Conservation (phyloP, 164 flowering plant species). For the Magnolia sinica region DNA sequence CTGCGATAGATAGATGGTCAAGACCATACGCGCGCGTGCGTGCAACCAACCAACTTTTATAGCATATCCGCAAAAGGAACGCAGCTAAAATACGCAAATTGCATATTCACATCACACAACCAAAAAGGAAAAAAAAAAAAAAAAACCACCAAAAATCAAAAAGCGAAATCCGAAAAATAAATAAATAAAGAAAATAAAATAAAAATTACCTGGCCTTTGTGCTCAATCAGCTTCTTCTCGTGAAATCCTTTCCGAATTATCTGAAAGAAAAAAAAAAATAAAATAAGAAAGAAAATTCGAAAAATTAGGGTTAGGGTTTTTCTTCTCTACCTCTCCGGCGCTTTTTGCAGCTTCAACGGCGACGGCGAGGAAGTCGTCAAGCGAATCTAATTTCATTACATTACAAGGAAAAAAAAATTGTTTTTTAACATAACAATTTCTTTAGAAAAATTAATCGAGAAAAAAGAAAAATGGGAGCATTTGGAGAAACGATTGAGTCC, state of each 20-base stretch:
- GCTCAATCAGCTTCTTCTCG: conserved; percentile 72
- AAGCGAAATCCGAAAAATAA: too few species aligned
- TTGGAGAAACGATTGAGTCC: background rate
- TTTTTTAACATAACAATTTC: too few species aligned
- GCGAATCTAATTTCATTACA: conserved; percentile 33
- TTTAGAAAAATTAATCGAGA: background rate
- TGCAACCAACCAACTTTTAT: too few species aligned
- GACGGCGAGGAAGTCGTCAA: conserved; percentile 44
- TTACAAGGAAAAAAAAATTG: background rate
- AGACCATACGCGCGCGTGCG: too few species aligned
- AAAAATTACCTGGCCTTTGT: conserved; percentile 68
- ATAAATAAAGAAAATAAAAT: background rate
- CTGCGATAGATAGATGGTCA: too few species aligned
- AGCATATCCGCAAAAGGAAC: too few species aligned
- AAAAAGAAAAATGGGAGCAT: background rate
- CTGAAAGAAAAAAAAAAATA: conserved; percentile 32
- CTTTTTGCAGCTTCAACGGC: conserved; percentile 83
- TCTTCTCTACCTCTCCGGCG: conserved; percentile 71
- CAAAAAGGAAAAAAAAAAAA: too few species aligned
- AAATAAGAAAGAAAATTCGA: background rate
- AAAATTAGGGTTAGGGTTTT: background rate
- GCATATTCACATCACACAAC: too few species aligned
- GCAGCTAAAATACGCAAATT: too few species aligned
- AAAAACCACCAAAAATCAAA: too few species aligned
- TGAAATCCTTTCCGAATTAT: conserved; percentile 72